Evolutionary conservation across 176 grass and related monocot species (phyloP).

Genomic region (Chloris gayana): DNA sequence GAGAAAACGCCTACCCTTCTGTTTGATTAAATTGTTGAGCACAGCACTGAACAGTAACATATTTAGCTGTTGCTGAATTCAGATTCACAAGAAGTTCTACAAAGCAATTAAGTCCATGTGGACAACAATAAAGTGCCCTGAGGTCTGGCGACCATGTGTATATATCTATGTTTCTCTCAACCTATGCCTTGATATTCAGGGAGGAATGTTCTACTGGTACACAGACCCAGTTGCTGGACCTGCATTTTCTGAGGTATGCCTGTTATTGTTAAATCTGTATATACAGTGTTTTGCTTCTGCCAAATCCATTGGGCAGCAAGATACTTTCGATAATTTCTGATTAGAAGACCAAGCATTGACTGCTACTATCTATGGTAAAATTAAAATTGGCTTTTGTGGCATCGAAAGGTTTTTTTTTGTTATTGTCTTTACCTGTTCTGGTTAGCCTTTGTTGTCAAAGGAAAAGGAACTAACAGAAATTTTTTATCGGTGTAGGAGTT

Average conservation of each 20-base stretch:
- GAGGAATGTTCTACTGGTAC: constrained; percentile 98
- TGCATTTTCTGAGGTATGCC: constrained; percentile 75
- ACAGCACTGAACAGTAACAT: neutral
- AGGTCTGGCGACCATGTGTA: constrained; percentile 78
- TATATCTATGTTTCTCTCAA: constrained; percentile 71
- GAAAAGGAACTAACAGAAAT: constrained; percentile 17
- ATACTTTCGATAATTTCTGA: too few species aligned
- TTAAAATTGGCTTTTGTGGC: neutral
- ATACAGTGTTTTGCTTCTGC: neutral
- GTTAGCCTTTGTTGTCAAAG: neutral
- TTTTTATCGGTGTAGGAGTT: constrained; percentile 55
- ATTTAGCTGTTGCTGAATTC: constrained; percentile 26
- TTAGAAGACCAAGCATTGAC: neutral
- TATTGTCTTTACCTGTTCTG: neutral
- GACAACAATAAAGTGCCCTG: constrained; percentile 59
- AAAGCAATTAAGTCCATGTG: constrained; percentile 60
- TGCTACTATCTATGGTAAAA: neutral
- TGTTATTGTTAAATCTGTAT: neutral
- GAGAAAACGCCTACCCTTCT: neutral
- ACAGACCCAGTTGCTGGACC: constrained; percentile 59
- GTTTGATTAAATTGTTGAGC: constrained; percentile 13
- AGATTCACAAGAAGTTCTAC: constrained; percentile 77
- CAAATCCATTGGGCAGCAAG: neutral
- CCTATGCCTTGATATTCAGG: constrained; percentile 83
- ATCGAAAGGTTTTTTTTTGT: neutral